Evolutionary conservation across 106 monocot genomes (phyloP), one percentile per base, ranked within the genome.

Genomic region (Ottelia alismoides): DNA sequence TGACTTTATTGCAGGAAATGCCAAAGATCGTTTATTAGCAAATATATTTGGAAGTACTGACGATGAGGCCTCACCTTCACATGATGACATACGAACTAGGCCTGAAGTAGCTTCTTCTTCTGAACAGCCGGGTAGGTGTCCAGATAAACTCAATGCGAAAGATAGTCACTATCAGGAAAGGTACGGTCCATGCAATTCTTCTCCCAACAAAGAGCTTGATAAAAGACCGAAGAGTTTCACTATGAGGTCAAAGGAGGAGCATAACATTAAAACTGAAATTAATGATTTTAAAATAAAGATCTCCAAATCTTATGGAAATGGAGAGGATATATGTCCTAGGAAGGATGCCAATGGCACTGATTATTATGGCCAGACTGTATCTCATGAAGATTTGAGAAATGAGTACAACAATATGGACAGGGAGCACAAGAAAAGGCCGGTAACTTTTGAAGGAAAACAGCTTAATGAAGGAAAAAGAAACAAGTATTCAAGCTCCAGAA

Each of bases 201-300:
- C 12, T 55, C 26, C 31, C 56, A 58, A 58, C 53, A 25, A 49
- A 16, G 58, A 69, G 29, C 62, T 52, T 55, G 1, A 7, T 53
- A 70, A 72, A n/a, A n/a, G n/a, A n/a, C n/a, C n/a, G n/a, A n/a
- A n/a, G 51, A 68, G n/a, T n/a, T n/a, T 47, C 43, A 47, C 58
- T 46, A 60, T 27, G 17, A n/a, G 44, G 20, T 20, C 47, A 26
- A 66, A 46, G 21, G 69, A 75, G 19, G 66, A 43, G 23, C 21
- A 40, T 20, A 56, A 45, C 52, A 60, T 64, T 57, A 68, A 75
- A 27, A 49, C 24, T 46, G 66, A 62, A 57, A 28, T 48, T 22
- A 56, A 51, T 29, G 45, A 53, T 65, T 50, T 28, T 28, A 72
- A 68, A 50, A 12, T 31, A 21, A 76, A 76, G 58, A 52, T 43